Evolutionary conservation across 306 rosid genomes (phyloP).

Genomic region (Purshia tridentata): DNA sequence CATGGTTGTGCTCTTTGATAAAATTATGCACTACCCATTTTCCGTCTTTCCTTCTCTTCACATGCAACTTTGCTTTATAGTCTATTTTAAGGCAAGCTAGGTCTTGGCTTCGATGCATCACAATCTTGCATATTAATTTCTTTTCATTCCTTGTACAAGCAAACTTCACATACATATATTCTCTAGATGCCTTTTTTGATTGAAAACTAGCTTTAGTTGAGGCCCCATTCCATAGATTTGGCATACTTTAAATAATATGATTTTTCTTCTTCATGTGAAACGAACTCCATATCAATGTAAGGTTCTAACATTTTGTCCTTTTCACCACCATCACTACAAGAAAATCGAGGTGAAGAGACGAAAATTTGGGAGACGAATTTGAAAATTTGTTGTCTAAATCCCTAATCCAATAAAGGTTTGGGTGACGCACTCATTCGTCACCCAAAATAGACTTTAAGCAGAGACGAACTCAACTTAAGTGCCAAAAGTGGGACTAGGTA

Average conservation of each 20-base stretch:
- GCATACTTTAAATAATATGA: not conserved
- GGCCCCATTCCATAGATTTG: not conserved
- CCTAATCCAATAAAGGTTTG: too few species aligned
- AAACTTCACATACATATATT: not conserved
- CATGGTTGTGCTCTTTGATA: constrained; percentile 4
- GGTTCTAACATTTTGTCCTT: not conserved
- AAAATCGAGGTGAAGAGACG: too few species aligned
- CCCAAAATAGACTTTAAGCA: too few species aligned
- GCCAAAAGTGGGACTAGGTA: too few species aligned
- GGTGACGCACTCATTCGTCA: too few species aligned
- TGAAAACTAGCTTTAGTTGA: not conserved
- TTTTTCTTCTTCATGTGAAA: constrained; percentile 2
- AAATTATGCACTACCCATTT: constrained; percentile 12
- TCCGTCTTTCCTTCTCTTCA: not conserved
- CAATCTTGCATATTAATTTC: not conserved
- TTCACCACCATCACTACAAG: not conserved
- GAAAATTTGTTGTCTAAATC: not conserved
- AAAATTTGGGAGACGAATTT: too few species aligned
- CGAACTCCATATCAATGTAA: constrained; percentile 1
- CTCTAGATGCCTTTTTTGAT: not conserved
- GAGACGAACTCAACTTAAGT: too few species aligned
- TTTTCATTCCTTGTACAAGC: not conserved
- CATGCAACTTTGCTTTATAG: not conserved
- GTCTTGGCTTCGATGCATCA: not conserved
- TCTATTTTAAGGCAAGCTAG: not conserved